phyloP scores from a whole-genome alignment of 805 yeast species.

The Pichia nanzhaoensis region DNA sequence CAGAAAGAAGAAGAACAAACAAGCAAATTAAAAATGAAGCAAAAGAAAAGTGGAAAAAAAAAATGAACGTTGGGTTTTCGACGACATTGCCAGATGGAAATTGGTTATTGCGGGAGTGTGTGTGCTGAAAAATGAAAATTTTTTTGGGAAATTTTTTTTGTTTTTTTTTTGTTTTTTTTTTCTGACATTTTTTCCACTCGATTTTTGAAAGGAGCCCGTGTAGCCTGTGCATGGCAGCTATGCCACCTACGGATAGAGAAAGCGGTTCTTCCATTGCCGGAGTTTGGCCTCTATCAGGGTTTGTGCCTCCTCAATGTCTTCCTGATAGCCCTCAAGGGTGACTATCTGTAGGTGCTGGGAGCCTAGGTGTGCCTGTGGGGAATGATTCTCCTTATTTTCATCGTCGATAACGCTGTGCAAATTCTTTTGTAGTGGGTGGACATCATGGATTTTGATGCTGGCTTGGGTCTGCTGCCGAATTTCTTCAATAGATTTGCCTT shows the following conservation, averaged over 20 bases:
- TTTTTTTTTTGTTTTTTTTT: too few relatives aligned
- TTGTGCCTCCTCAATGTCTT: conserved; percentile 1
- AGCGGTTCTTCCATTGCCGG: not conserved
- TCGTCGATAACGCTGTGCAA: not conserved
- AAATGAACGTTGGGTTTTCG: not conserved
- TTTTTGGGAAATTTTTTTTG: too few relatives aligned
- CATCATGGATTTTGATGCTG: conserved; percentile 33
- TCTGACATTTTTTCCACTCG: too few relatives aligned
- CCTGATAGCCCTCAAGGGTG: conserved; percentile 2
- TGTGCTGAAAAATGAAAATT: too few relatives aligned
- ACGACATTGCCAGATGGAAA: too few relatives aligned
- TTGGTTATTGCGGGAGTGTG: too few relatives aligned
- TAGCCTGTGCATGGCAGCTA: not conserved
- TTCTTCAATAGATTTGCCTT: conserved; percentile 34
- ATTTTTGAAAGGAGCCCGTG: not conserved
- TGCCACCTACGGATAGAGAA: not conserved
- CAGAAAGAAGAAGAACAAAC: not conserved
- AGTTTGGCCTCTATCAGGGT: not conserved
- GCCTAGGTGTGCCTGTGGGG: too few relatives aligned
- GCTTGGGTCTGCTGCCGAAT: conserved; percentile 33
- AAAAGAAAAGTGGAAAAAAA: not conserved
- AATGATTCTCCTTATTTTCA: not conserved
- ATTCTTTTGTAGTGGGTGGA: not conserved
- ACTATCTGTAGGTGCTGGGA: conserved; percentile 2
- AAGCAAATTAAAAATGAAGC: not conserved